These are phyloP conservation scores for Hericium rajendrae DNA, from an alignment of 768 basidiomycete genomes.

Conservation along the genomic window DNA sequence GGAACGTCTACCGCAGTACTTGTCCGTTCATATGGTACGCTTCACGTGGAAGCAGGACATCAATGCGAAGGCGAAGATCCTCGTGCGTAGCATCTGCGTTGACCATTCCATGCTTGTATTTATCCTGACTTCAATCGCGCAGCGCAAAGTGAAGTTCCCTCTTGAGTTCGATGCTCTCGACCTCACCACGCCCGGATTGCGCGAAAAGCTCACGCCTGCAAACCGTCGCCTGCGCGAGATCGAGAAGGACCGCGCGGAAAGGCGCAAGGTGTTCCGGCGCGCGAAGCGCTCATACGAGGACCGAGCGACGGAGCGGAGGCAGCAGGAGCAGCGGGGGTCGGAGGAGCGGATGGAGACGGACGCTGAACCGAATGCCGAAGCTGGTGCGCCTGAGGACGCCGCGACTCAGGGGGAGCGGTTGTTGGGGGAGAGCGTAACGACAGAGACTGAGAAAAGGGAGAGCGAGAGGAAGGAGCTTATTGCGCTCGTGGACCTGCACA, in stretches of 20 bases:
- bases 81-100: conserved; percentile 39
- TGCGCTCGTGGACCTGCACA: conserved; percentile 48
- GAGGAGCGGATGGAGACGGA: conserved; percentile 23
- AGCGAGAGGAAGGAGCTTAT: conserved; percentile 61
- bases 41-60: conserved; percentile 94
- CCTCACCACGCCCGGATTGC: conserved; percentile 71
- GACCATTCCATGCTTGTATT: not conserved
- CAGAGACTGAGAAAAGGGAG: conserved; percentile 53
- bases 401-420: conserved; percentile 19
- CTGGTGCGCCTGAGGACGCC: conserved; percentile 17
- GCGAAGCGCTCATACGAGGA: conserved; percentile 39
- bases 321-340: conserved; percentile 1
- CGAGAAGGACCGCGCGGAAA: conserved; percentile 76
- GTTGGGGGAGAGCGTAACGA: conserved; percentile 40
- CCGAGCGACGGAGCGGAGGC: conserved; percentile 14
- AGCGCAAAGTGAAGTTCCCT: conserved; percentile 91
- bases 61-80: conserved; percentile 89
- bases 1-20: conserved; percentile 73
- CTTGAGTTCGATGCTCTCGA: conserved; percentile 82
- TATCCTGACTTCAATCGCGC: not conserved
- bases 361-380: conserved; percentile 38
- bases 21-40: conserved; percentile 91
- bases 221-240: conserved; percentile 67
- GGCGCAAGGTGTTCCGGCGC: conserved; percentile 71
- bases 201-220: conserved; percentile 59